Base-by-base conservation (phyloP, 805 yeast species). In the Ogataea degrootiae region DNA sequence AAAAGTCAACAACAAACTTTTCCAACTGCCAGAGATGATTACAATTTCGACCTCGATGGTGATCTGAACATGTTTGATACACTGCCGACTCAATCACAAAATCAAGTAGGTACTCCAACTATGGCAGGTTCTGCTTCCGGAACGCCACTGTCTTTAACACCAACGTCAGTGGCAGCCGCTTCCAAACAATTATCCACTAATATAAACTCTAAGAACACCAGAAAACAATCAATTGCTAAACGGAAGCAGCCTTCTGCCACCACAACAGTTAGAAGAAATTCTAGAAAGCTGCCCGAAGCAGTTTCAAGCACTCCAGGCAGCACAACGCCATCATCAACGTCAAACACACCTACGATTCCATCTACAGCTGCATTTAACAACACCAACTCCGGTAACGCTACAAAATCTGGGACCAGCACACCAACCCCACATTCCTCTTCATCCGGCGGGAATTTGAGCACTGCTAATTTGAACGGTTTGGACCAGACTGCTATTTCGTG, bases 401-500 rank as follows among this genome's bases (percentile, higher is more conserved):
- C 38, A 19, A 26, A 26, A 11, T 26, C 31, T 26, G 31, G 31
- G 6, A 15, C 46, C n/a, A 17, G 45, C 12, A 41, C 52, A 23
- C 42, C 55, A 23, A 42, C 55, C 16, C 33, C 54, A 15, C 29
- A 47, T 14, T 37, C 53, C 15, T 42, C 51, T 15, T 45, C 42
- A 4, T 12, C 40, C 7, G 33, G 39, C 44, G 47, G 50, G 11
- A 46, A 52, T 14, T 40, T 49, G 23, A 45, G 36, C 19, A 17
- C 40, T 17, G 17, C 46, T 12, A 44, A 37, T 8, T 40, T 51
- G 37, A 43, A 34, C 31, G 49, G 50, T 16, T 29, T 42, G 23
- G 58, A 53, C 4, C 58, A 56, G 36, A 49, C 43, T 14, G 38
- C 48, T 19, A 62, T 62, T 8, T 54, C 63, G 5, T 92, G 98